These are phyloP conservation scores for Talaromyces liani DNA, from an alignment of 495 filamentous ascomycete genomes.

Conservation along the genomic window DNA sequence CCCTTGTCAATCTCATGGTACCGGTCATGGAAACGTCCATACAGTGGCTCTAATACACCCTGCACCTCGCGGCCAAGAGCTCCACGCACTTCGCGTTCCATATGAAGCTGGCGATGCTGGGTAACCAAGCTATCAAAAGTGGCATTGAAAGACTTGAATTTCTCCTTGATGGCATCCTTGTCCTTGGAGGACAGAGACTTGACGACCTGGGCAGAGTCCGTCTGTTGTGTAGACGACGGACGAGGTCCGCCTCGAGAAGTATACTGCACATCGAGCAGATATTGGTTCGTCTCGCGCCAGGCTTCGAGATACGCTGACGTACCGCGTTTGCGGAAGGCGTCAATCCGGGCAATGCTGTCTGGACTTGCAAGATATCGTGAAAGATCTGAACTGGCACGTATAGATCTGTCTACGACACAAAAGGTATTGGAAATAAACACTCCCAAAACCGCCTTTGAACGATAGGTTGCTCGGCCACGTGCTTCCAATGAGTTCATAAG, in stretches of 20 bases:
- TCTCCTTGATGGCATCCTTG: slow-evolving; percentile 91
- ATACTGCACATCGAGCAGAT: slow-evolving; percentile 86
- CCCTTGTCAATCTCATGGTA: slow-evolving; percentile 98
- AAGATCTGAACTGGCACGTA: slow-evolving; percentile 69
- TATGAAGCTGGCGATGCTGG: slow-evolving; percentile 69
- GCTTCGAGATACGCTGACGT: slow-evolving; percentile 75
- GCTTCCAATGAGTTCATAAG: slow-evolving; percentile 71
- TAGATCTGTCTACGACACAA: slow-evolving; percentile 75
- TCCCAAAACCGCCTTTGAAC: slow-evolving; percentile 69
- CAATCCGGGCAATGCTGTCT: slow-evolving; percentile 56
- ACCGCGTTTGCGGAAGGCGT: slow-evolving; percentile 80
- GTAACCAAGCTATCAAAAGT: slow-evolving; percentile 81
- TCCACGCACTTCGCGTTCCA: slow-evolving; percentile 81
- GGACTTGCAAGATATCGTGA: slow-evolving; percentile 58
- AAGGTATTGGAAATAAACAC: slow-evolving; percentile 91
- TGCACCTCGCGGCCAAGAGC: slow-evolving; percentile 76
- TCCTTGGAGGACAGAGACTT: slow-evolving; percentile 80
- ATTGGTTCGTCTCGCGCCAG: slow-evolving; percentile 79
- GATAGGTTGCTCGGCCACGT: slow-evolving; percentile 65
- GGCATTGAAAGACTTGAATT: slow-evolving; percentile 86
- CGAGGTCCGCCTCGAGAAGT: slow-evolving; percentile 62
- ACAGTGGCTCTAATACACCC: slow-evolving; percentile 85
- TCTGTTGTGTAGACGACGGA: slow-evolving; percentile 57
- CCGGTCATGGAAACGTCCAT: slow-evolving; percentile 90
- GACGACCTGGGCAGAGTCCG: slow-evolving; percentile 73